Evolutionary conservation across 2,329 filamentous ascomycete species (phyloP).

Genomic region (Fusarium decemcellulare): DNA sequence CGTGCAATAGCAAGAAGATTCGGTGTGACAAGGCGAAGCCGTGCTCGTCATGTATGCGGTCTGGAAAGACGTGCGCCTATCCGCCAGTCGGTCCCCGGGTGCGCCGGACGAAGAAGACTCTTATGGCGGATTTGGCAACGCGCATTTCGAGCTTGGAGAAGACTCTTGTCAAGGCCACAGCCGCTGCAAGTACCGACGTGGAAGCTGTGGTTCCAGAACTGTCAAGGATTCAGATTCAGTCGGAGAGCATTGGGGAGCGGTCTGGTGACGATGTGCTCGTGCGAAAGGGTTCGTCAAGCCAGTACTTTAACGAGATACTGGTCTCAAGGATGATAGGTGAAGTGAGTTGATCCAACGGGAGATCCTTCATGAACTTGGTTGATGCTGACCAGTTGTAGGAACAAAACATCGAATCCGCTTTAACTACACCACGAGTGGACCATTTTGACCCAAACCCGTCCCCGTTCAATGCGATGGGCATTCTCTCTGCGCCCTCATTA

Average conservation of each 20-base stretch:
- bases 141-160: constrained; percentile 3
- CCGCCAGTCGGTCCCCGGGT: background rate
- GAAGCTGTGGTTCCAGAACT: no score
- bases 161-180: background rate
- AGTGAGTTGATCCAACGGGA: background rate
- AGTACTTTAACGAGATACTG: constrained; percentile 3
- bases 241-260: background rate
- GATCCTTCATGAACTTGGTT: background rate
- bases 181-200: background rate
- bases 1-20: constrained; percentile 16
- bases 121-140: constrained; percentile 1
- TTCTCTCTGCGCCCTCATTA: background rate
- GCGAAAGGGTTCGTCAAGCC: background rate
- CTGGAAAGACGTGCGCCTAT: background rate
- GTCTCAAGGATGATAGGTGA: background rate
- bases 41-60: background rate
- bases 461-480: background rate
- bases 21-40: constrained; percentile 9
- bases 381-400: background rate
- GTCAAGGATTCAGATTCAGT: background rate
- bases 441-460: background rate
- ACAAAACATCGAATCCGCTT: background rate
- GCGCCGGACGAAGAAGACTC: constrained; percentile 10
- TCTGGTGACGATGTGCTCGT: background rate
- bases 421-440: background rate